phyloP scores from a whole-genome alignment of 2,329 filamentous ascomycete species.

The Exophiala sp. region DNA sequence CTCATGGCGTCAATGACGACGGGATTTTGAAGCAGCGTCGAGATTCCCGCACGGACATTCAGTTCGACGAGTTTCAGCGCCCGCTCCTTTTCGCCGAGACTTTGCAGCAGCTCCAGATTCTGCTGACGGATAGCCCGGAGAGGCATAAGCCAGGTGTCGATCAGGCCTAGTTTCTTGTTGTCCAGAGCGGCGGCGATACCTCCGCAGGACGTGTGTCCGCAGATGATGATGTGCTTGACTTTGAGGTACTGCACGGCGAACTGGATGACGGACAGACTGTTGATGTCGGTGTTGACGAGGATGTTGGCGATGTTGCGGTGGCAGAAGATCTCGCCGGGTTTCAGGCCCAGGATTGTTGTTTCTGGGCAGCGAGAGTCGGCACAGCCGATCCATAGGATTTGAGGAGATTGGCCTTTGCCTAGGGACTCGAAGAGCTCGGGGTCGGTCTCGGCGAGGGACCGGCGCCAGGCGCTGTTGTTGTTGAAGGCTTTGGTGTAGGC shows the following conservation, averaged over 20 bases:
- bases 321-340: constrained; percentile 81
- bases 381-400: constrained; percentile 77
- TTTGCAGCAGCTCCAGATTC: constrained; percentile 50
- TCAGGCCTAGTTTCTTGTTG: constrained; percentile 55
- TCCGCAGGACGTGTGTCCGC: constrained; percentile 60
- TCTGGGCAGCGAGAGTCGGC: constrained; percentile 82
- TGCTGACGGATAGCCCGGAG: constrained; percentile 53
- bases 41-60: constrained; percentile 68
- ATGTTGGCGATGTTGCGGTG: constrained; percentile 91
- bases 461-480: constrained; percentile 28
- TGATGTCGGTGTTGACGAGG: constrained; percentile 70
- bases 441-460: constrained; percentile 37
- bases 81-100: constrained; percentile 47
- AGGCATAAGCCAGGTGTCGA: constrained; percentile 62
- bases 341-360: constrained; percentile 68
- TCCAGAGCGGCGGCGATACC: constrained; percentile 55
- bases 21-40: constrained; percentile 65
- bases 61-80: constrained; percentile 67
- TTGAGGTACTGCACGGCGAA: constrained; percentile 71
- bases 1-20: constrained; percentile 67
- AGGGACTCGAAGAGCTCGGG: constrained; percentile 69
- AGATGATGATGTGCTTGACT: constrained; percentile 61
- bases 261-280: constrained; percentile 70
- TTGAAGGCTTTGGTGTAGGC: constrained; percentile 27
- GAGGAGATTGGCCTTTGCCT: constrained; percentile 61